Conservation (phyloP, 495 filamentous ascomycete species). For the Letharia columbiana region DNA sequence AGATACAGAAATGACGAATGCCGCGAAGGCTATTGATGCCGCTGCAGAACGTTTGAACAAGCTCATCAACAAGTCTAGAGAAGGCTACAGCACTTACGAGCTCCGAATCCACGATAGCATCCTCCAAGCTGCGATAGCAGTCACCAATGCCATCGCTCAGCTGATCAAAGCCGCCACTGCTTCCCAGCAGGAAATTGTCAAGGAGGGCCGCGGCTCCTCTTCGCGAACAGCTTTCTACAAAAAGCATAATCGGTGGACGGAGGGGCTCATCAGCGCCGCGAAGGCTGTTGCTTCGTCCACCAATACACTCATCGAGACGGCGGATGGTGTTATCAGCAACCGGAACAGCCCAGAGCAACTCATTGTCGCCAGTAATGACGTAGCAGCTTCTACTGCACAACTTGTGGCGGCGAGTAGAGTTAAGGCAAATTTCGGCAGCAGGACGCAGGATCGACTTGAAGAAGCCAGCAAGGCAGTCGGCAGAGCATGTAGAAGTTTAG, state of each 20-base stretch:
- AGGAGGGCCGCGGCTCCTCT: slow-evolving; percentile 79
- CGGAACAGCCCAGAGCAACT: slow-evolving; percentile 93
- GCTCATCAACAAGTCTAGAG: slow-evolving; percentile 86
- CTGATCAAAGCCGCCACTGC: slow-evolving; percentile 93
- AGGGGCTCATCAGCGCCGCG: slow-evolving; percentile 91
- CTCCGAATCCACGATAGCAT: slow-evolving; percentile 90
- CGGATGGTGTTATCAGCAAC: slow-evolving; percentile 85
- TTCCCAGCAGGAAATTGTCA: slow-evolving; percentile 95
- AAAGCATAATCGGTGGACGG: slow-evolving; percentile 97
- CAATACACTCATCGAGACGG: slow-evolving; percentile 93
- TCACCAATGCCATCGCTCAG: slow-evolving; percentile 92
- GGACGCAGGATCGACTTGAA: slow-evolving; percentile 87
- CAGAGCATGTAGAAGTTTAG: slow-evolving; percentile 73
- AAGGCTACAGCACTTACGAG: slow-evolving; percentile 94
- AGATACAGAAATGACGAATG: slow-evolving; percentile 82
- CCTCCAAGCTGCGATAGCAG: slow-evolving; percentile 85
- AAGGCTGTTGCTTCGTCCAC: slow-evolving; percentile 90
- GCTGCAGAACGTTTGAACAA: slow-evolving; percentile 81
- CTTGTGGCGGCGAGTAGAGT: slow-evolving; percentile 91
- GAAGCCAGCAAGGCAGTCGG: slow-evolving; percentile 88
- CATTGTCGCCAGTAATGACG: slow-evolving; percentile 94
- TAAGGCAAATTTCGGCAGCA: slow-evolving; percentile 96
- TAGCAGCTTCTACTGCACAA: slow-evolving; percentile 91
- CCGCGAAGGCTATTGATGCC: slow-evolving; percentile 91
- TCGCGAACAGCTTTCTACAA: slow-evolving; percentile 98